phyloP scores from a whole-genome alignment of 192 early-diverging fungal species.

The Chytriomyces hyalinus region DNA sequence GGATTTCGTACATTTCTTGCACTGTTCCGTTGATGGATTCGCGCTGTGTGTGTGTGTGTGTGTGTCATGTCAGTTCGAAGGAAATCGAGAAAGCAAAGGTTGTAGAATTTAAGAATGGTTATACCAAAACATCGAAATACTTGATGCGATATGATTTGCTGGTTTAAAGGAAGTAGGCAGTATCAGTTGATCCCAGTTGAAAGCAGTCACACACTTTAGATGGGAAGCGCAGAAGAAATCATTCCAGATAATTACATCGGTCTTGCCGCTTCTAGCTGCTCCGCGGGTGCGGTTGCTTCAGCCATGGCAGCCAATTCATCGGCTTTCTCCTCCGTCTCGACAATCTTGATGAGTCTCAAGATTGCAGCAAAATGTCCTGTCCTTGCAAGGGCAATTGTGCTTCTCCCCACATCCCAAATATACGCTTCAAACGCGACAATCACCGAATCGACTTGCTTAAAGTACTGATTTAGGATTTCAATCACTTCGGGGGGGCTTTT shows the following conservation, averaged over 20 bases:
- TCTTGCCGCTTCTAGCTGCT: constrained; percentile 19
- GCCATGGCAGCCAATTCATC: constrained; percentile 73
- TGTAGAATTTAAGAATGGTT: neutral
- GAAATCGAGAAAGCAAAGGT: constrained; percentile 15
- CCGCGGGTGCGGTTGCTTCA: constrained; percentile 38
- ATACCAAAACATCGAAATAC: constrained; percentile 71
- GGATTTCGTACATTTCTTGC: constrained; percentile 63
- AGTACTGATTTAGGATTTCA: constrained; percentile 85
- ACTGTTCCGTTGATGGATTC: constrained; percentile 75
- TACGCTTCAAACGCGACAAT: constrained; percentile 84
- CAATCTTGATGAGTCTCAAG: constrained; percentile 91
- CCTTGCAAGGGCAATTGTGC: constrained; percentile 80
- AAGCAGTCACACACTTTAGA: neutral
- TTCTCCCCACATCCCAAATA: constrained; percentile 82
- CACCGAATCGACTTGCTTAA: constrained; percentile 80
- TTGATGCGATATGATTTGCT: constrained; percentile 80
- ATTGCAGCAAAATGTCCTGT: constrained; percentile 69
- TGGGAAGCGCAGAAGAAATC: neutral
- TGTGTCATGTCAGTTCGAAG: too few relatives aligned
- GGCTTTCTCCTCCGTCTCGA: constrained; percentile 89
- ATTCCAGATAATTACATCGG: constrained; percentile 8
- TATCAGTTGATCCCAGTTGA: neutral
- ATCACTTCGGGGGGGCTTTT: constrained; percentile 73
- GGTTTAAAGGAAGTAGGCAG: constrained; percentile 31
- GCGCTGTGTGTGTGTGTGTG: constrained; percentile 12